phyloP scores from a whole-genome alignment of 176 grass and related monocot genomes.

The Aegilops umbellulata region DNA sequence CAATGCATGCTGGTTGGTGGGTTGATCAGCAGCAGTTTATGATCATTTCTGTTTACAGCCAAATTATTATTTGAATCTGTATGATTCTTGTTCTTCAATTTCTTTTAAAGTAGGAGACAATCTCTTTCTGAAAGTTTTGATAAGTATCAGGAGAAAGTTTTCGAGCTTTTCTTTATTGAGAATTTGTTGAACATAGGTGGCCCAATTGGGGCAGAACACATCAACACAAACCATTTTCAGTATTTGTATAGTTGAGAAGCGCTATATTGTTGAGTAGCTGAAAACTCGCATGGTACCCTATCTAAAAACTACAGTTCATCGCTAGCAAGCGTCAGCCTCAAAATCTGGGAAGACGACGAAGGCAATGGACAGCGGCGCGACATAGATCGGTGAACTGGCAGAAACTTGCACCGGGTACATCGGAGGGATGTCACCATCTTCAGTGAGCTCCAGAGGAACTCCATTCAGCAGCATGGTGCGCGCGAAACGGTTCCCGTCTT shows the following conservation, averaged over 20 bases:
- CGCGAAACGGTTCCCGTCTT: slow-evolving; percentile 53
- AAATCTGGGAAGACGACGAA: slow-evolving; percentile 86
- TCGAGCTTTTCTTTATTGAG: too few species aligned
- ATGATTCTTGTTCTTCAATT: not conserved
- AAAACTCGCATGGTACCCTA: not conserved
- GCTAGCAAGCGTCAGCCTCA: slow-evolving; percentile 68
- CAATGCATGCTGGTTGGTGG: not conserved
- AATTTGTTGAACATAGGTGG: not conserved
- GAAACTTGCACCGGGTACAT: slow-evolving; percentile 51
- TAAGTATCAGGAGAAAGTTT: not conserved
- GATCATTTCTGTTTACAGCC: not conserved
- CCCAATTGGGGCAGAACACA: slow-evolving; percentile 44
- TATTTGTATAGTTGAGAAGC: not conserved
- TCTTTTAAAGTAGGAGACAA: not conserved
- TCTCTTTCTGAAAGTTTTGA: not conserved
- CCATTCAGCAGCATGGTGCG: slow-evolving; percentile 83
- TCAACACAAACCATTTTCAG: not conserved
- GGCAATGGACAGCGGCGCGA: slow-evolving; percentile 65
- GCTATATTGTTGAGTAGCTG: slow-evolving; percentile 13
- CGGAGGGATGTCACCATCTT: slow-evolving; percentile 61
- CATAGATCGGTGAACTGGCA: slow-evolving; percentile 52
- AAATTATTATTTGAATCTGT: not conserved
- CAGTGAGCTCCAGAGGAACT: slow-evolving; percentile 62
- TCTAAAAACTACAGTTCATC: slow-evolving; percentile 6
- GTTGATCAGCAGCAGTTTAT: not conserved